Evolutionary conservation across 1,139 yeast genomes (phyloP), one percentile per base, ranked within the genome.

Genomic region (Magnusiomyces paraingens): DNA sequence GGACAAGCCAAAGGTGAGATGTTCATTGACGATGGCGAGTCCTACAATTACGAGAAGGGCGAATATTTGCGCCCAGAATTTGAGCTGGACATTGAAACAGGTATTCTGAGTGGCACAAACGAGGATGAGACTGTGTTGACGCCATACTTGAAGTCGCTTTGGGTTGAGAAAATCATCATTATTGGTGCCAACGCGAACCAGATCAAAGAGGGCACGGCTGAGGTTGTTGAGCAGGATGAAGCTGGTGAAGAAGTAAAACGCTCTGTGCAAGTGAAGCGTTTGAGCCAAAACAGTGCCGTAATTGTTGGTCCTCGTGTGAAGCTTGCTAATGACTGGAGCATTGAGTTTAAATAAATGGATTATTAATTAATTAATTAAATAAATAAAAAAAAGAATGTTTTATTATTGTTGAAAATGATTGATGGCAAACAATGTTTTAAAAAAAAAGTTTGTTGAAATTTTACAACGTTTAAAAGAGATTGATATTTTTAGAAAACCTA

Each of bases 11-110:
- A 67, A 0, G 84, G 86, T 1, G 55, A 62, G 15, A 66, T 93
- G 36, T 93, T 91, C 66, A 70, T 85, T 49, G 99, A 91, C 68
- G 96, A 88, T 68, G 95, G 96, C 14, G 86, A 83, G 63, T 77
- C 93, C 0, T 88, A 78, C 63, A 77, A 73, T 26, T 83, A 85
- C 66, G 63, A 70, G 55, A 57, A 70, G 0, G 85, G 83, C 2
- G 78, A 77, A 15, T 84, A 60, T 61, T 52, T 81, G 4, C 64
- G 72, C 41, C 64, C 73, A 21, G 55, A 58, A 15, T 52, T 52
- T 48, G 52, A 50, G 29, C 36, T 50, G 11, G 58, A 65, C 18
- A 38, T 38, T 42, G 40, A 52, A 52, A 35, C 21, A 64, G 66
- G 36, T 18, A 18, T 38, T 47, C 48, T 51, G 21, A 38, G 51